These are phyloP conservation scores for Lumnitzera littorea DNA, from an alignment of 345 rosid genomes.

Conservation along the genomic window DNA sequence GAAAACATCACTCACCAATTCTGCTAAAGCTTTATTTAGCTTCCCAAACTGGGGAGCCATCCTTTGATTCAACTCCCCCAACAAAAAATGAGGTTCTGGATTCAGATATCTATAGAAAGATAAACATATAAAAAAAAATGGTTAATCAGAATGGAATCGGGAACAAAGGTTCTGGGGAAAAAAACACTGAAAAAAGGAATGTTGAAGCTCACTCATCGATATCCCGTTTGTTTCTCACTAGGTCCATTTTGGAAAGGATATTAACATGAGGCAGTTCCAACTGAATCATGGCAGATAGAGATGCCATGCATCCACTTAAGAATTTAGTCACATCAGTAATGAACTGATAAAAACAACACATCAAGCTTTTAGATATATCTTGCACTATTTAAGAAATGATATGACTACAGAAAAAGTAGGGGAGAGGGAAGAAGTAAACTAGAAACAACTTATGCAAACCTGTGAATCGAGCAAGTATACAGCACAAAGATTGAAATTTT, in stretches of 20 bases:
- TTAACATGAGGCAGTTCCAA: conserved; percentile 90
- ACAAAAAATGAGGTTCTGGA: conserved; percentile 60
- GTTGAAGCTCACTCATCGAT: conserved; percentile 47
- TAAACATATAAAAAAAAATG: conserved; percentile 7
- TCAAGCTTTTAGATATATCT: not conserved
- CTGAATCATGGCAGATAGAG: conserved; percentile 93
- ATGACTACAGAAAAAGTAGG: not conserved
- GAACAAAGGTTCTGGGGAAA: not conserved
- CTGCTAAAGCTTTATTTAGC: conserved; percentile 73
- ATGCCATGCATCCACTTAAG: conserved; percentile 93
- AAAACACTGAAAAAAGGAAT: not conserved
- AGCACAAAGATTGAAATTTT: conserved; percentile 74
- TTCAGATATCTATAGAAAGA: conserved; percentile 54
- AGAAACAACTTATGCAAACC: conserved; percentile 34
- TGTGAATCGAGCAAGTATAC: conserved; percentile 91
- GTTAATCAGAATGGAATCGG: not conserved
- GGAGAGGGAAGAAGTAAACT: not conserved
- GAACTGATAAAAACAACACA: conserved; percentile 36
- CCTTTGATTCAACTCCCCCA: conserved; percentile 62
- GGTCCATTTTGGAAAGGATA: conserved; percentile 91
- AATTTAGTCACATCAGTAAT: conserved; percentile 85
- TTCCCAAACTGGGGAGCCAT: conserved; percentile 82
- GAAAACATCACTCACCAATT: conserved; percentile 39
- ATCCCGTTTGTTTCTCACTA: conserved; percentile 60
- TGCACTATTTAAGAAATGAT: not conserved